Base-by-base conservation (phyloP, 164 flowering plant species). In the Houttuynia cordata region DNA sequence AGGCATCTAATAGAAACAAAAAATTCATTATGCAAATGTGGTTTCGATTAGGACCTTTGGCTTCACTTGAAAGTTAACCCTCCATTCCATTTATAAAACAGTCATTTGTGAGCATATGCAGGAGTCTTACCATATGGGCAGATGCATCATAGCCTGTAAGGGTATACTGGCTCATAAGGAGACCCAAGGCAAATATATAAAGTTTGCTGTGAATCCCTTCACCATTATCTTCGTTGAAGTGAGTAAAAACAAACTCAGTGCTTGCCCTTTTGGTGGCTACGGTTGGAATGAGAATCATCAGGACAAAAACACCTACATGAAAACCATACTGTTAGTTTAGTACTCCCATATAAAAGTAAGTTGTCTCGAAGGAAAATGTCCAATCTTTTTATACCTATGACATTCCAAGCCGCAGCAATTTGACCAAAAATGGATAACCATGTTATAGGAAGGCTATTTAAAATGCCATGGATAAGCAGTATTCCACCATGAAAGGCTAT, bases 101-200 rank as follows among this genome's bases (percentile, higher is more conserved):
- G n/a, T 53, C 24, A 53, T 12, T 45, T 45, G 14, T 45, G 17
- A 12, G 49, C 49, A 45, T 12, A 14, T 10, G 49, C 3, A 45
- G 10, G 1, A 37, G 20, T 41, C 83, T 66, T 65, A 90, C 97
- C 98, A 93, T 86, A 67, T 93, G 91, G 42, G 96, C 98, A 68
- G 98, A 90, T 34, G 98, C 97, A 80, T 93, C 98, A 74, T 87
- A 93, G 3, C 98, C 98, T 24, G 92, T 73, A 3, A 93, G 78
- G 10, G 97, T 93, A 66, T 87, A 93, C 71, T 93, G 98, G 71
- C 94, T 90, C 94, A 90, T 86, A 24, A 90, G 75, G 64, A 90
- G 96, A 47, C 98, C 98, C 57, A 93, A 70, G 68, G 81, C 75
- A 71, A 93, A 90, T 61, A 93, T 88, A 68, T 93, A 93, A 10